Evolutionary conservation across 208 protist species (phyloP).

Genomic region (Leptomonas pyrrhocoris): DNA sequence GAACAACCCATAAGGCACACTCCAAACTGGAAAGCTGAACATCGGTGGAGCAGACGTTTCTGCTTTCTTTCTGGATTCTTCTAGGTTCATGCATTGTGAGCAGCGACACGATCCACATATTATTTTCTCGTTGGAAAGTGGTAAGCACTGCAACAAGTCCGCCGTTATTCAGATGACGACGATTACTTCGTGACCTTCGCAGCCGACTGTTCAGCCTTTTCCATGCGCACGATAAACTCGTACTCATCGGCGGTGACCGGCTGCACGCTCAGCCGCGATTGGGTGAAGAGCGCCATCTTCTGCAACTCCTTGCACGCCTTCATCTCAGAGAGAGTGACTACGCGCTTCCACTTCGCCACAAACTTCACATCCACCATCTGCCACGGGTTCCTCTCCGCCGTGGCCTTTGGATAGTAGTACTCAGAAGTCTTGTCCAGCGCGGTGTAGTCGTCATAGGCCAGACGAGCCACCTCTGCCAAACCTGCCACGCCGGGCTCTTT

Average conservation of each 20-base stretch:
- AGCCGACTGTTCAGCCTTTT: conserved; percentile 2
- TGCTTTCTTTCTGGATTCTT: no score
- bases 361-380: conserved; percentile 87
- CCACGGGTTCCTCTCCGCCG: conserved; percentile 75
- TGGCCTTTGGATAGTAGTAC: conserved; percentile 76
- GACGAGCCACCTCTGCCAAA: conserved; percentile 58
- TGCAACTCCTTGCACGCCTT: conserved; percentile 54
- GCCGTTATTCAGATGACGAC: neutral
- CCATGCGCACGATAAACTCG: conserved; percentile 60
- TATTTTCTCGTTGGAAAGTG: neutral
- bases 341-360: conserved; percentile 60
- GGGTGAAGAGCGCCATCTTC: conserved; percentile 75
- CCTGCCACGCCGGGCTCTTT: conserved; percentile 79
- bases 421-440: conserved; percentile 74
- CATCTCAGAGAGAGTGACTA: conserved; percentile 60
- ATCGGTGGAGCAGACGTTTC: no score
- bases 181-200: conserved; percentile 5
- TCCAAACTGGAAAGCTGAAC: no score
- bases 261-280: conserved; percentile 79
- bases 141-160: neutral
- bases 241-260: conserved; percentile 62
- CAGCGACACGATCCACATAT: no score
- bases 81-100: no score
- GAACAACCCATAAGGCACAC: no score
- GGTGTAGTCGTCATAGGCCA: conserved; percentile 77